Evolutionary conservation across 2,329 filamentous ascomycete species (phyloP).

Genomic region (Fusarium torreyae): DNA sequence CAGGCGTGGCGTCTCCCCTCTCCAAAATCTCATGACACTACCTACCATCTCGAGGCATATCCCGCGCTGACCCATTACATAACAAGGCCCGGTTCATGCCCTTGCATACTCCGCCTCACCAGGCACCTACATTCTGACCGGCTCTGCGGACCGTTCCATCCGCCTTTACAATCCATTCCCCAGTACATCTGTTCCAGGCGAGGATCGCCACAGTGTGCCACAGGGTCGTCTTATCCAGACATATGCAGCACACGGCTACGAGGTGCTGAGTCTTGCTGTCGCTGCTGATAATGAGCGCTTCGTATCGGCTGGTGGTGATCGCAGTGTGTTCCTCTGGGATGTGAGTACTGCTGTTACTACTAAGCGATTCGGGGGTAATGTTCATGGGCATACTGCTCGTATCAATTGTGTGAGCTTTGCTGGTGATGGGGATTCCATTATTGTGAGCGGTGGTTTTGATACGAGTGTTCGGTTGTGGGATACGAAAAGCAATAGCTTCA

Average conservation of each 20-base stretch:
- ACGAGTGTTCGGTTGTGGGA: constrained; percentile 85
- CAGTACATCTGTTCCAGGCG: constrained; percentile 56
- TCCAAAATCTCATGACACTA: neutral
- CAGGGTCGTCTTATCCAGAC: constrained; percentile 82
- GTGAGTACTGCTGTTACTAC: constrained; percentile 84
- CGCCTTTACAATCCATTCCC: constrained; percentile 86
- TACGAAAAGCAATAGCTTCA: constrained; percentile 65
- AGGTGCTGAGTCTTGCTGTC: constrained; percentile 86
- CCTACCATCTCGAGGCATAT: constrained; percentile 21
- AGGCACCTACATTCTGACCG: constrained; percentile 85
- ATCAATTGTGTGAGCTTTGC: constrained; percentile 86
- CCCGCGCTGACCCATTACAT: constrained; percentile 32
- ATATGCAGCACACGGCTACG: constrained; percentile 92
- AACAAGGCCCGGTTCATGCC: constrained; percentile 78
- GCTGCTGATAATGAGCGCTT: constrained; percentile 85
- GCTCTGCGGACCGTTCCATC: constrained; percentile 86
- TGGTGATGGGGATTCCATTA: constrained; percentile 79
- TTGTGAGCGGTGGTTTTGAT: constrained; percentile 83
- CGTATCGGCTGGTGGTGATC: constrained; percentile 89
- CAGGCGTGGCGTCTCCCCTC: constrained; percentile 33
- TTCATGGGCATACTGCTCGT: constrained; percentile 76
- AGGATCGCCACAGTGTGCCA: constrained; percentile 53
- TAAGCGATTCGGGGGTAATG: constrained; percentile 77
- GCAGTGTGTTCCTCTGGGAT: constrained; percentile 94
- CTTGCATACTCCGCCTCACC: constrained; percentile 80